Evolutionary conservation across 768 basidiomycete genomes (phyloP), one percentile per base, ranked within the genome.

Genomic region (Cantharellus cinnabarinus): DNA sequence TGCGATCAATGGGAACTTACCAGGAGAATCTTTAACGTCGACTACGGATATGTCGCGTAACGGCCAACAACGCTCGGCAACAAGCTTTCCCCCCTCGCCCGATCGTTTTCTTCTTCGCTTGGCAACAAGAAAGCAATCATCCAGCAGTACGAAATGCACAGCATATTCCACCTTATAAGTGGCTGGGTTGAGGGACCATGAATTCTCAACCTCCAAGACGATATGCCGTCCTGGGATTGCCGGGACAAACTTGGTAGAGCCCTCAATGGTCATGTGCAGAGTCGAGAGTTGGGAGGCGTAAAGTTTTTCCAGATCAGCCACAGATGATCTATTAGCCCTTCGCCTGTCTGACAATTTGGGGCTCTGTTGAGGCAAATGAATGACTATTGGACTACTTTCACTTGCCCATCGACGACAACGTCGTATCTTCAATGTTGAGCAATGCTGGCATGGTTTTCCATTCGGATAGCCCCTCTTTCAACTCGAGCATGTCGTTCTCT

Each of bases 401-500:
- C 67, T 40, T 72, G 75, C 76, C 76, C 39, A 82, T 76, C 39
- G 75, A 75, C 20, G 79, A 81, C 42, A 81, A 79, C 53, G 48
- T 67, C 14, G 81, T 82, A 66, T 85, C 89, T 56, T 89, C 86
- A 60, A 97, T 84, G 63, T 93, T 89, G 15, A 99, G 76, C 20
- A 89, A 76, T 4, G 90, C 88, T 0, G 95, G 94, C 79, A 98
- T 90, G 59, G 81, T 81, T 69, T 93, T 91, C 85, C 93, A 98
- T 67, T 99, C 95, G 7, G 86, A 82, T 2, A 98, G 76, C 3
- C 85, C 78, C 59, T 93, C 89, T 69, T 95, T 97, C 68, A 99
- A 79, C 66, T 98, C 93, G 39, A 97, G 77, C 85, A 98, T 88
- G 69, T 97, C 93, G 66, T 91, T 93, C 73, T 99, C 95, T 37